These are phyloP conservation scores for Vitis hybrid DNA, from an alignment of 177 flowering plant species.

Conservation along the genomic window DNA sequence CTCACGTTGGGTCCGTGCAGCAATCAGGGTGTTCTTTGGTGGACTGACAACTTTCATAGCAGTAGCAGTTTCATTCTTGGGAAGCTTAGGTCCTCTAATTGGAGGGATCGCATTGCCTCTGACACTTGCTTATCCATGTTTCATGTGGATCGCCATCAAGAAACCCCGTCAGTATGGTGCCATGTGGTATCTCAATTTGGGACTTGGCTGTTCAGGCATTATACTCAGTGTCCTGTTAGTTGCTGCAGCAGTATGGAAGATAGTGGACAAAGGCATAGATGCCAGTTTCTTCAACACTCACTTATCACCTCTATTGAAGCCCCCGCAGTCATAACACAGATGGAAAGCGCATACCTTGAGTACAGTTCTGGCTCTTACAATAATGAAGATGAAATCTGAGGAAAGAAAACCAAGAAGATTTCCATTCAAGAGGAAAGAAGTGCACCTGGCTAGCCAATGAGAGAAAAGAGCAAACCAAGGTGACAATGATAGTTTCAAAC, in stretches of 20 bases:
- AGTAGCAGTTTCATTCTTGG: slow-evolving; percentile 51
- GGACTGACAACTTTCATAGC: slow-evolving; percentile 35
- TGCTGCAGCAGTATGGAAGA: slow-evolving; percentile 35
- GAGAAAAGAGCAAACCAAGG: too few species aligned
- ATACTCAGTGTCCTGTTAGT: slow-evolving; percentile 30
- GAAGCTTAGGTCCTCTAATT: slow-evolving; percentile 35
- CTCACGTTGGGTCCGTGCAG: slow-evolving; percentile 34
- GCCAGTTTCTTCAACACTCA: slow-evolving; percentile 55
- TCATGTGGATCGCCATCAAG: slow-evolving; percentile 57
- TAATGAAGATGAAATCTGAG: too few species aligned
- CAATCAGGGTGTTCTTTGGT: slow-evolving; percentile 34
- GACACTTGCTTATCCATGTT: slow-evolving; percentile 58
- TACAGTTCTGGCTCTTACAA: too few species aligned
- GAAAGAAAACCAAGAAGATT: too few species aligned
- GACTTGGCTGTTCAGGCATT: slow-evolving; percentile 41
- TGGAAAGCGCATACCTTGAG: too few species aligned
- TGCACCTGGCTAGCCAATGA: too few species aligned
- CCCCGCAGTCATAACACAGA: too few species aligned
- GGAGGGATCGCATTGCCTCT: slow-evolving; percentile 54
- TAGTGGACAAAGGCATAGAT: slow-evolving; percentile 39
- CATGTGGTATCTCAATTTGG: slow-evolving; percentile 41
- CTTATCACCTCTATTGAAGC: slow-evolving; percentile 5
- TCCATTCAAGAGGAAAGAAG: too few species aligned
- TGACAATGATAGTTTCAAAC: too few species aligned
- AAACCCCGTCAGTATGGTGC: slow-evolving; percentile 21